phyloP scores from a whole-genome alignment of 2,329 filamentous ascomycete species.

The Hymenotorrendiella dingleyae region DNA sequence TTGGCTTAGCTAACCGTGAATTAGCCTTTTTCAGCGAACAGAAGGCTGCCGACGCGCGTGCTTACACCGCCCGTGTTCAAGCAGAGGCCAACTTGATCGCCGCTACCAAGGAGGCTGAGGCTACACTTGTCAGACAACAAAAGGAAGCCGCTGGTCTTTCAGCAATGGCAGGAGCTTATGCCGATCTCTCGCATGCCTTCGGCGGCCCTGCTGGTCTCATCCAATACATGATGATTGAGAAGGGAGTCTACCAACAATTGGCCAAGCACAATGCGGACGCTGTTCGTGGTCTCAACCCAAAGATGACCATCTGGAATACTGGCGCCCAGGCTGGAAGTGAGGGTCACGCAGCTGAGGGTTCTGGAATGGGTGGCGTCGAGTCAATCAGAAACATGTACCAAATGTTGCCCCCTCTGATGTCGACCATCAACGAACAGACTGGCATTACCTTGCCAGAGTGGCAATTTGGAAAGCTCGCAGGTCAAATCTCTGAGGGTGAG shows the following conservation, averaged over 20 bases:
- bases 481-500: constrained; percentile 27
- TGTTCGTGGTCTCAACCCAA: constrained; percentile 72
- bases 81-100: constrained; percentile 36
- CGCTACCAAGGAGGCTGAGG: constrained; percentile 47
- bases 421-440: constrained; percentile 83
- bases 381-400: constrained; percentile 79
- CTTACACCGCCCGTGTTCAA: constrained; percentile 39
- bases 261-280: constrained; percentile 73
- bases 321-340: constrained; percentile 40
- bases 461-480: constrained; percentile 53
- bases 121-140: constrained; percentile 52
- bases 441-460: constrained; percentile 74
- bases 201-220: constrained; percentile 73
- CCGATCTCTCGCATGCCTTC: constrained; percentile 62
- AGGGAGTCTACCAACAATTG: constrained; percentile 70
- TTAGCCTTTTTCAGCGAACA: constrained; percentile 40
- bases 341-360: constrained; percentile 32
- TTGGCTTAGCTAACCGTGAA: too few species aligned
- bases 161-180: constrained; percentile 78
- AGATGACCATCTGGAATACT: constrained; percentile 90
- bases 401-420: constrained; percentile 74
- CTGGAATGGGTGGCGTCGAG: constrained; percentile 48
- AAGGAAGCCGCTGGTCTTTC: constrained; percentile 71
- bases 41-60: constrained; percentile 47
- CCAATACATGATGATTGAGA: constrained; percentile 84